These are phyloP conservation scores for Salix brachista DNA, from an alignment of 345 rosid species.

Conservation along the genomic window DNA sequence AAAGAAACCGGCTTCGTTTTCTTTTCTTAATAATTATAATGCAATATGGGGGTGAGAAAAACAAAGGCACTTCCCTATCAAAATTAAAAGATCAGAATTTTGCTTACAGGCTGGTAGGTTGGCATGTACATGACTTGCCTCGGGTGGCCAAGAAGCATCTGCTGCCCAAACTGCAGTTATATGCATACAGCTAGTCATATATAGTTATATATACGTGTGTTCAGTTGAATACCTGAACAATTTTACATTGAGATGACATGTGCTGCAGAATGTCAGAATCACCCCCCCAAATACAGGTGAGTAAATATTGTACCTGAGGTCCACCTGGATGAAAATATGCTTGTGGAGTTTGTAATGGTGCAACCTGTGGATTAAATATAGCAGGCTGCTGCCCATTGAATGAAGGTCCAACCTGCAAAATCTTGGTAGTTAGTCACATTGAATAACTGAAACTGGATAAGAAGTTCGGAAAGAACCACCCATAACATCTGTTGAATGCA, in stretches of 20 bases:
- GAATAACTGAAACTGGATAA: constrained; percentile 1
- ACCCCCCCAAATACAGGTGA: not conserved
- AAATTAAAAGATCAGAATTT: not conserved
- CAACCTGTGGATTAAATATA: constrained; percentile 51
- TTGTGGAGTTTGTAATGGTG: constrained; percentile 54
- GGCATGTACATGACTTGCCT: constrained; percentile 63
- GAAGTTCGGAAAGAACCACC: not conserved
- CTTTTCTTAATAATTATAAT: not conserved
- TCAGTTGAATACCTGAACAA: not conserved
- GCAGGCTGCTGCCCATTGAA: constrained; percentile 69
- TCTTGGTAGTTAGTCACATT: constrained; percentile 5
- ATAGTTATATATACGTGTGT: not conserved
- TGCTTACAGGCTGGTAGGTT: constrained; percentile 65
- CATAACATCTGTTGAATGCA: not conserved
- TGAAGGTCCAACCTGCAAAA: constrained; percentile 57
- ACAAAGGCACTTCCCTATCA: not conserved
- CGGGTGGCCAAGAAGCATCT: constrained; percentile 56
- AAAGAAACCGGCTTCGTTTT: not conserved
- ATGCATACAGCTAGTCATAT: constrained; percentile 13
- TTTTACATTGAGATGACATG: not conserved
- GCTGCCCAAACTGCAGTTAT: constrained; percentile 58
- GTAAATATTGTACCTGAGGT: constrained; percentile 51
- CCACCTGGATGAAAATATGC: constrained; percentile 71
- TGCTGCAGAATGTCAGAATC: not conserved
- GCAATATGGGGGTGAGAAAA: not conserved